Evolutionary conservation across 805 yeast genomes (phyloP).

Genomic region (Candida koratica): DNA sequence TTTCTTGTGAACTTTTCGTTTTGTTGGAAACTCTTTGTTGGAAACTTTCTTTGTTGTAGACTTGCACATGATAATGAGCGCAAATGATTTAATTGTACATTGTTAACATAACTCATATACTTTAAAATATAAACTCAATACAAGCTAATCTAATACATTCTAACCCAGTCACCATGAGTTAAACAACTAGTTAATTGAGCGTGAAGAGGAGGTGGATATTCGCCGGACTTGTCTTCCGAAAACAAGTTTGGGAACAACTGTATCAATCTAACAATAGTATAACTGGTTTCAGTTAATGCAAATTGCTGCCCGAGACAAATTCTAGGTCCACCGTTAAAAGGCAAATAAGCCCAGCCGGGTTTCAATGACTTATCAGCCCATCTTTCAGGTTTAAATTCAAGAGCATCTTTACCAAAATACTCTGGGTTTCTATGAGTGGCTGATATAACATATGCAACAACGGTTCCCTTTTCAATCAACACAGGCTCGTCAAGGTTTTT

Average conservation of each 20-base stretch:
- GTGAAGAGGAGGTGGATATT: conserved; percentile 17
- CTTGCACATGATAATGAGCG: too few species aligned
- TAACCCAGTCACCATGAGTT: conserved; percentile 14
- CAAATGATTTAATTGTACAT: too few species aligned
- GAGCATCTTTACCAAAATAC: conserved; percentile 44
- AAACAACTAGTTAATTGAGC: conserved; percentile 18
- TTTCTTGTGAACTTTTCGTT: too few species aligned
- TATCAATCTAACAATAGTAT: conserved; percentile 35
- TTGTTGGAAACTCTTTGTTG: too few species aligned
- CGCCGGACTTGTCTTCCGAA: conserved; percentile 9
- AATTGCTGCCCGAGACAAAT: conserved; percentile 55
- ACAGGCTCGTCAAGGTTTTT: conserved; percentile 35
- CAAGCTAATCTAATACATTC: conserved; percentile 10
- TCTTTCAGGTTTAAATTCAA: conserved; percentile 45
- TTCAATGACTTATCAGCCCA: conserved; percentile 37
- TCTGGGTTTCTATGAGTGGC: conserved; percentile 40
- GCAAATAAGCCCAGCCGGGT: conserved; percentile 47
- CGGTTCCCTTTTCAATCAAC: conserved; percentile 41
- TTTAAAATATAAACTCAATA: neutral
- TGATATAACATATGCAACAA: conserved; percentile 36
- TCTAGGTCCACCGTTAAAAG: conserved; percentile 55
- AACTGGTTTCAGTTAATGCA: conserved; percentile 51
- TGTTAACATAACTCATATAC: too few species aligned
- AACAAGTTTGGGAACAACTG: conserved; percentile 23
- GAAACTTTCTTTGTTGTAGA: too few species aligned